Base-by-base conservation (phyloP, 805 yeast genomes). In the Millerozyma acaciae region DNA sequence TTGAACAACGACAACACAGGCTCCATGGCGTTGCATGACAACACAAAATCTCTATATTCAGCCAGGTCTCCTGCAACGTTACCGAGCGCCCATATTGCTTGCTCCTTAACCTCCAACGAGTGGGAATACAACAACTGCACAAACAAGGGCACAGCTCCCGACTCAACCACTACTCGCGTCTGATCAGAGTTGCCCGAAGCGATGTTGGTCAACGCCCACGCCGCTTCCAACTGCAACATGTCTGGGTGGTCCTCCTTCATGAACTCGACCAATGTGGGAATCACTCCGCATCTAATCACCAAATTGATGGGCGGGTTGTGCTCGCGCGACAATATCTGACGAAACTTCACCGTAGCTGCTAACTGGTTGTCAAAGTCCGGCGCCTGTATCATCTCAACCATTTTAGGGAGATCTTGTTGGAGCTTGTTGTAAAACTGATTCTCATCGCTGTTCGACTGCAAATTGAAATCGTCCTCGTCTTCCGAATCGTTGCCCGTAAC, bases 51-150 rank as follows among this genome's bases (percentile, higher is more conserved):
- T 67, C 98, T 80, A 70, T 79, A 87, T 26, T 73, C 68, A 6
- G 96, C 75, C 10, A 96, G 86, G 59, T 93, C 98, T 61, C 98
- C 98, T 17, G 98, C 97, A 58, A 93, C 96, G 58, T 93, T 93
- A 65, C 98, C 98, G 46, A 93, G 70, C 18, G 98, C 97, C 98
- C 98, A 93, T 48, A 93, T 90, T 9, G 97, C 97, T 67, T 93
- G 98, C 62, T 93, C 98, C 62, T 87, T 86, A 37, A 93, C 97
- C 55, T 93, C 97, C 38, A 80, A 69, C 26, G 94, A 85, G 38
- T 77, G 77, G 3, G 96, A 84, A 50, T 77, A 74, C 48, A 93
- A 72, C 47, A 93, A 70, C 44, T 81, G 74, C 28, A 93, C 95
- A 61, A 93, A 88, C 35, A 79, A 68, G 13, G 97, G 97, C 27